Evolutionary conservation across 129 eudicot genomes (phyloP).

Genomic region (Lonicera japonica): DNA sequence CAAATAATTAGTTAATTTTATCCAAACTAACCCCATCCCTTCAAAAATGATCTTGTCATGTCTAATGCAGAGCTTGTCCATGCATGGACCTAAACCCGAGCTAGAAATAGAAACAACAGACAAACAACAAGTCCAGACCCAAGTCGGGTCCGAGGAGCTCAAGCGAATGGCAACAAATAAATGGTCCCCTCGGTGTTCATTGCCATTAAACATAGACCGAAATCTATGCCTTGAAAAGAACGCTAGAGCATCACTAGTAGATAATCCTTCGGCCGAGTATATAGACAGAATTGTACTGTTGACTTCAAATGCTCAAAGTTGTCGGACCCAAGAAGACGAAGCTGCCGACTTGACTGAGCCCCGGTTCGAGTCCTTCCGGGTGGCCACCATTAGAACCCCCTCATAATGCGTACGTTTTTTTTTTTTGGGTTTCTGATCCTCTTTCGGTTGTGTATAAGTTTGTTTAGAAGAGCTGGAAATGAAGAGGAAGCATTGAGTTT

Average conservation of each 20-base stretch:
- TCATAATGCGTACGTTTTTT: too few relatives aligned
- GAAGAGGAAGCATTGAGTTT: too few relatives aligned
- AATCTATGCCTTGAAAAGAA: slow-evolving; percentile 20
- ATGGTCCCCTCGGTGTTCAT: slow-evolving; percentile 38
- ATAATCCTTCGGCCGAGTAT: slow-evolving; percentile 17
- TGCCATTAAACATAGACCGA: slow-evolving; percentile 16
- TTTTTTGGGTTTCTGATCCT: too few relatives aligned
- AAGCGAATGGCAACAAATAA: slow-evolving; percentile 35
- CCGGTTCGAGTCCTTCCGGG: slow-evolving; percentile 60
- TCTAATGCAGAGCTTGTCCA: slow-evolving; percentile 27
- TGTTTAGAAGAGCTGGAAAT: too few relatives aligned
- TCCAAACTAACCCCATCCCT: too few relatives aligned
- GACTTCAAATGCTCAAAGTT: slow-evolving; percentile 23
- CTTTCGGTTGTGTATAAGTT: too few relatives aligned
- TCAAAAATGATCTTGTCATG: too few relatives aligned
- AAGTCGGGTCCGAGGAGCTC: slow-evolving; percentile 34
- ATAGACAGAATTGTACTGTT: slow-evolving; percentile 23
- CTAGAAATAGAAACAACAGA: not conserved
- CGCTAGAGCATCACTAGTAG: slow-evolving; percentile 6
- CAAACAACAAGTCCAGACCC: slow-evolving; percentile 19
- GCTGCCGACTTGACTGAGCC: slow-evolving; percentile 73
- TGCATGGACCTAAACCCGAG: not conserved
- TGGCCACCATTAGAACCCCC: slow-evolving; percentile 6
- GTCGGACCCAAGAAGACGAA: slow-evolving; percentile 34
- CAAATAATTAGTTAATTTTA: too few relatives aligned